phyloP scores from a whole-genome alignment of 1,284 basidiomycete genomes.

The Butyriboletus appendiculatus region DNA sequence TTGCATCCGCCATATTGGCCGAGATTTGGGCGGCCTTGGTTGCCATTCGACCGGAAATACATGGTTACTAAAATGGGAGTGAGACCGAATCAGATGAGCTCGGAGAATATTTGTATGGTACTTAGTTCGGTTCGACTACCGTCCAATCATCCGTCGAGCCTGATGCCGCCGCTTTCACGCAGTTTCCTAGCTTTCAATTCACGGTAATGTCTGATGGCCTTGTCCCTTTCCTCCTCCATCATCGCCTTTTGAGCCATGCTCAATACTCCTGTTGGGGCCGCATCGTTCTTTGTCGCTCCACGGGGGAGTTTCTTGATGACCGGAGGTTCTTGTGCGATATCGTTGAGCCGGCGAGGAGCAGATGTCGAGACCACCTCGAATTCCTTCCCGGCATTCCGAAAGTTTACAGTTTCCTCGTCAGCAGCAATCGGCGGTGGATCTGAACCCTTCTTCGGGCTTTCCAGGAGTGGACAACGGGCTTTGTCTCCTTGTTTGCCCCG shows the following conservation, averaged over 20 bases:
- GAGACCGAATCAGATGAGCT: not conserved
- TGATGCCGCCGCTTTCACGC: slow-evolving; percentile 13
- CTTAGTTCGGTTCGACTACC: slow-evolving; percentile 1
- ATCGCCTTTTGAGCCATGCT: slow-evolving; percentile 74
- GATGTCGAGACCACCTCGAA: slow-evolving; percentile 57
- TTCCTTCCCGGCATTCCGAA: slow-evolving; percentile 44
- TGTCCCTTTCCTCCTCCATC: slow-evolving; percentile 75
- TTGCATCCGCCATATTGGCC: not conserved
- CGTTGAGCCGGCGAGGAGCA: slow-evolving; percentile 64
- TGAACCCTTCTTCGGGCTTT: slow-evolving; percentile 15
- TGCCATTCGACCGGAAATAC: slow-evolving; percentile 3
- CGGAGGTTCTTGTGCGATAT: slow-evolving; percentile 69
- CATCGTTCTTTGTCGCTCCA: slow-evolving; percentile 35
- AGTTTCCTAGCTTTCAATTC: slow-evolving; percentile 57
- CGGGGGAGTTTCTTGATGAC: slow-evolving; percentile 45
- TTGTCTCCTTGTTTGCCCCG: slow-evolving; percentile 18
- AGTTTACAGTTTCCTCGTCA: slow-evolving; percentile 26
- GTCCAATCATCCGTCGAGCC: slow-evolving; percentile 8
- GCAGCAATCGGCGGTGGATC: slow-evolving; percentile 14
- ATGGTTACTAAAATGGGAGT: slow-evolving; percentile 1
- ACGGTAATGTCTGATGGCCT: slow-evolving; percentile 64
- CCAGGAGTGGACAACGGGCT: slow-evolving; percentile 14
- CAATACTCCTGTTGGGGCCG: slow-evolving; percentile 45
- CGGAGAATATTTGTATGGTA: slow-evolving; percentile 6
- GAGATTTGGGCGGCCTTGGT: not conserved